Conservation (phyloP, 2,329 filamentous ascomycete genomes). For the Trichoderma pleuroti region DNA sequence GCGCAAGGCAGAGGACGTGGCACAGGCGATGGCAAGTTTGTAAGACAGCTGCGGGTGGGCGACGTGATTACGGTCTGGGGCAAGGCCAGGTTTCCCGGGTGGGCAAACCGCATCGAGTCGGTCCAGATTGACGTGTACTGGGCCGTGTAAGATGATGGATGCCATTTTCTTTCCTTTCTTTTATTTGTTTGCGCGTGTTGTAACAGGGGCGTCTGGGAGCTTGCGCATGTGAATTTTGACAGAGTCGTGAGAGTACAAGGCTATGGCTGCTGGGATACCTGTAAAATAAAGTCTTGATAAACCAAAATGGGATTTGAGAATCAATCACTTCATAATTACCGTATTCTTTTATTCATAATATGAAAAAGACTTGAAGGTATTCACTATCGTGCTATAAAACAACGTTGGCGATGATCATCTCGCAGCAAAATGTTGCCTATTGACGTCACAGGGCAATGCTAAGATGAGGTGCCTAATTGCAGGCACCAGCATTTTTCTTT, state of each 20-base stretch:
- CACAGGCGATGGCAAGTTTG: conserved; percentile 53
- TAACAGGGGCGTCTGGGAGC: neutral
- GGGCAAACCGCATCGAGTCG: conserved; percentile 50
- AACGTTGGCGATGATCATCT: neutral
- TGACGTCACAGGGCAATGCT: neutral
- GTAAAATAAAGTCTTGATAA: neutral
- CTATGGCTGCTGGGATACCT: neutral
- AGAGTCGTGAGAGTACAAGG: neutral
- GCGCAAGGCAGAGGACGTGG: conserved; percentile 47
- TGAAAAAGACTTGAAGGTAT: neutral
- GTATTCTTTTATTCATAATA: neutral
- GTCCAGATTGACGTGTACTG: conserved; percentile 57
- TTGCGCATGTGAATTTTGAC: neutral
- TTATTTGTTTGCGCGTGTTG: neutral
- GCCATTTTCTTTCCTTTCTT: neutral
- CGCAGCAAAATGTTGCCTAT: neutral
- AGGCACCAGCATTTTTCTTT: neutral
- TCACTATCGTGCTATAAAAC: neutral
- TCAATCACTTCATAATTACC: neutral
- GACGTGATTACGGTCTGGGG: conserved; percentile 62
- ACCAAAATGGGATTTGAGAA: neutral
- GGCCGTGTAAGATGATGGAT: conserved; percentile 38
- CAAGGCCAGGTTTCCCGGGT: conserved; percentile 53
- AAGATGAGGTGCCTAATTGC: neutral
- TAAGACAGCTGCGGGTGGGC: conserved; percentile 53